Conservation (phyloP, 768 basidiomycete species). For the Kwoniella bestiolae region DNA sequence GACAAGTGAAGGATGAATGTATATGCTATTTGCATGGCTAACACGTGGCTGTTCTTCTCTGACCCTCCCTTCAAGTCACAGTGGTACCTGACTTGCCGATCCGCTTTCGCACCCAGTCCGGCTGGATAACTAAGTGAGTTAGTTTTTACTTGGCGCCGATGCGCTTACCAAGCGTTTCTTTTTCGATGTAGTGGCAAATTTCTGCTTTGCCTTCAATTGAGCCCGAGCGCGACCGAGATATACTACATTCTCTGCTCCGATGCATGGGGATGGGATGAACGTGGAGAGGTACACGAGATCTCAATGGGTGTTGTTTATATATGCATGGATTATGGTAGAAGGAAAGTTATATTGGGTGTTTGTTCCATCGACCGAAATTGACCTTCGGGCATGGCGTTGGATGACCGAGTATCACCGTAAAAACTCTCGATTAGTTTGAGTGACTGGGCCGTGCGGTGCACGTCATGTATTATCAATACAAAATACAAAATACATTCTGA, state of each 20-base stretch:
- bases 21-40: no score
- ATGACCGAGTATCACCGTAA: slow-evolving; percentile 11
- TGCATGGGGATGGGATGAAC: background rate
- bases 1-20: no score
- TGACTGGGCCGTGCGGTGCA: background rate
- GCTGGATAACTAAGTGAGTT: background rate
- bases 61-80: background rate
- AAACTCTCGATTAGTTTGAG: background rate
- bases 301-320: background rate
- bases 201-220: background rate
- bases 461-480: background rate
- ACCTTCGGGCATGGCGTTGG: slow-evolving; percentile 15
- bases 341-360: background rate
- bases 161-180: background rate
- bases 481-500: background rate
- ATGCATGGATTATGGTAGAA: background rate
- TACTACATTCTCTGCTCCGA: background rate
- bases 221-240: background rate
- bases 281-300: no score
- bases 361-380: background rate
- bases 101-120: background rate
- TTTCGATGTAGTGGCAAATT: background rate
- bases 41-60: background rate
- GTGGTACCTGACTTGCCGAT: background rate
- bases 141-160: background rate